A percentile compares a stretch with the other conserved stretches of the same genome.
Evolutionary conservation across 2,329 filamentous ascomycete genomes (phyloP).

Genomic region (Xylariaceae sp.): DNA sequence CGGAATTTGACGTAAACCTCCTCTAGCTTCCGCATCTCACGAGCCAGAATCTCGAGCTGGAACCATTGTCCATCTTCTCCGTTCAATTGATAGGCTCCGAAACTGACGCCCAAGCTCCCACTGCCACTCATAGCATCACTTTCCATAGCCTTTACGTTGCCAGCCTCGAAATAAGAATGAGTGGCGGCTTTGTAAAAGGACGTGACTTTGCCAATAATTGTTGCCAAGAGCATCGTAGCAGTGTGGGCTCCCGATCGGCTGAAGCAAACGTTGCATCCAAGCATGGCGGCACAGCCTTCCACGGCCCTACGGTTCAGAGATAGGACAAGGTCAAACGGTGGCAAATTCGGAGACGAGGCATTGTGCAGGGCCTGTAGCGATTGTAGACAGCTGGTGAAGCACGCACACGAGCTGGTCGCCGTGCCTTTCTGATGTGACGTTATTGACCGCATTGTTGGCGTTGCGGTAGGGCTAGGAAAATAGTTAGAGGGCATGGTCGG

Average conservation of each 20-base stretch:
- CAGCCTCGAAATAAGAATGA: constrained; percentile 38
- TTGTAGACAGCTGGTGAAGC: constrained; percentile 46
- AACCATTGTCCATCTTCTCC: constrained; percentile 47
- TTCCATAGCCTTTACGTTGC: constrained; percentile 17
- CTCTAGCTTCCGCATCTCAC: constrained; percentile 48
- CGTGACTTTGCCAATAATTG: constrained; percentile 47
- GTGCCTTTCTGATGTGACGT: constrained; percentile 30
- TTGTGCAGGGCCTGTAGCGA: constrained; percentile 48
- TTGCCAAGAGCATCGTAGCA: constrained; percentile 48
- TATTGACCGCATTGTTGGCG: constrained; percentile 34
- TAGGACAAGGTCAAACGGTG: constrained; percentile 45
- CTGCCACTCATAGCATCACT: constrained; percentile 6
- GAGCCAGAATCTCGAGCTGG: constrained; percentile 46
- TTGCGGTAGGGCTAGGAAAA: constrained; percentile 40
- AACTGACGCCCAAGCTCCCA: constrained; percentile 37
- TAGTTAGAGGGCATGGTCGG: constrained; percentile 37
- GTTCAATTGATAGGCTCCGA: constrained; percentile 45
- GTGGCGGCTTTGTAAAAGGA: constrained; percentile 45
- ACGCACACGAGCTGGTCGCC: constrained; percentile 39
- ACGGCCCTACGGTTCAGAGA: constrained; percentile 47
- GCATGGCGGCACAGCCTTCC: constrained; percentile 46
- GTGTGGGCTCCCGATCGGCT: constrained; percentile 42
- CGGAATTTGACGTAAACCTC: constrained; percentile 45
- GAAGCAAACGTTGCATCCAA: constrained; percentile 46
- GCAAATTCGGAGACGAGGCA: constrained; percentile 36